Percentiles rank a stretch among this genome's conserved stretches.
These are phyloP conservation scores for Zopfochytrium polystomum DNA, from an alignment of 371 early-diverging fungal species.

Conservation along the genomic window DNA sequence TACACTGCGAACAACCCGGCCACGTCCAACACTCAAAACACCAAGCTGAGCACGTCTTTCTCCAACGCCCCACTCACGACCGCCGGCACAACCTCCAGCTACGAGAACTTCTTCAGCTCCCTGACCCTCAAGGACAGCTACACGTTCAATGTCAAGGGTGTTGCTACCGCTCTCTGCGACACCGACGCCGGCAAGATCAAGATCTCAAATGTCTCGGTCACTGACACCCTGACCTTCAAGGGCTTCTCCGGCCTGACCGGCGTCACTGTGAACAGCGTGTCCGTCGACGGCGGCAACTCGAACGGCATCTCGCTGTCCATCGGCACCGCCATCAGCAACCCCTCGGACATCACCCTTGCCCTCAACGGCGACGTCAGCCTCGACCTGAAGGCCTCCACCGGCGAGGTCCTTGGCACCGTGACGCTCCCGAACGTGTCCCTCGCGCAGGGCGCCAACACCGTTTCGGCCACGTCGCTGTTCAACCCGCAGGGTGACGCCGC, in stretches of 20 bases:
- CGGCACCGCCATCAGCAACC: conserved; percentile 1
- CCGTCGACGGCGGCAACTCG: too few relatives aligned
- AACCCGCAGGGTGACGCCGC: background rate
- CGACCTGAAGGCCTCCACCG: background rate
- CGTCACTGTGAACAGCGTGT: conserved; percentile 2
- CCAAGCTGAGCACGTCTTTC: conserved; percentile 8
- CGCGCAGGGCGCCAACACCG: conserved; percentile 3
- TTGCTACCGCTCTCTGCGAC: background rate
- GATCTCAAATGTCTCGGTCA: conserved; percentile 45
- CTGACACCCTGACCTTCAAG: conserved; percentile 31
- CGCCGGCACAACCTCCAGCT: conserved; percentile 11
- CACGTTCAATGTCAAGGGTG: conserved; percentile 9
- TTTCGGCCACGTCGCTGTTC: background rate
- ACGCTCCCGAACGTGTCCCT: conserved; percentile 11
- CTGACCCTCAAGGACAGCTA: conserved; percentile 6
- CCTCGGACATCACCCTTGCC: conserved; percentile 3
- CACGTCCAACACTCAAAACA: background rate
- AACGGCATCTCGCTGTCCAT: conserved; percentile 5
- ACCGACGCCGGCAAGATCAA: conserved; percentile 34
- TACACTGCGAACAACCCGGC: conserved; percentile 6
- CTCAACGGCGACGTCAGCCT: conserved; percentile 12
- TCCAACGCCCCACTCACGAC: conserved; percentile 1
- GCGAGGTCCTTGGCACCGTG: conserved; percentile 4
- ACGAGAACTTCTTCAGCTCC: conserved; percentile 10
- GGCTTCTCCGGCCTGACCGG: conserved; percentile 11